Base-by-base conservation (phyloP, 2,329 filamentous ascomycete genomes). In the Penicillium vulpinum region DNA sequence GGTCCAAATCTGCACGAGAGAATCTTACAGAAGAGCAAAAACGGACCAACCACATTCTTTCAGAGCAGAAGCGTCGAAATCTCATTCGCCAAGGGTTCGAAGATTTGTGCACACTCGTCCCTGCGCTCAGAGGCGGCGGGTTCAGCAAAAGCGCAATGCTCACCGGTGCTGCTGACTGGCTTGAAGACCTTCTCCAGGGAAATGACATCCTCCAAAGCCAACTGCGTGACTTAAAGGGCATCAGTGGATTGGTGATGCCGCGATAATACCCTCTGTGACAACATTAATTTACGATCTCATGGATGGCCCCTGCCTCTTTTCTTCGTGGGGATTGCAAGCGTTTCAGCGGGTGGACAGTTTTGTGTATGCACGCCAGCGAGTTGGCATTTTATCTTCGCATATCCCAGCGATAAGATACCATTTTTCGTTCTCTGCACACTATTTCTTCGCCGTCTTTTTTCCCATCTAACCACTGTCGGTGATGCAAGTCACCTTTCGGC, bases 81-180 rank as follows among this genome's bases (percentile, higher is more conserved):
- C 79, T 92, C 45, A 93, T 93, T 67, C 89, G 91, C 69, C 84
- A 89, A 62, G 90, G 90, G 0, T 96, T 93, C 65, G 88, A 92
- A 41, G 89, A 93, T 56, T 77, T 96, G n/a, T 85, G 85, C 62
- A 81, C 85, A 28, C 79, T 95, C 22, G 89, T 96, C 0, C 91
- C 92, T 0, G 88, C 86, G 16, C 80, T 95, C 11, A 83, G 83
- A 54, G 86, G 85, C 26, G 88, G 89, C 9, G 88, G 89, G 1
- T 87, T 92, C 63, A 94, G 90, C 76, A 96, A 95, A 77, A 92
- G 89, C 70, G 87, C 85, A 8, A 88, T 91, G 72, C 80, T 96
- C 38, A 82, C 83, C 18, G 88, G 92, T 75, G 84, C 90, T 3
- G 89, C 86, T 15, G 87, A 90, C 62, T 95, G 89, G 81, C 76